Percentiles rank a stretch among this genome's conserved stretches.
phyloP scores from a whole-genome alignment of 257 asterid species.

The Plectranthus barbatus region DNA sequence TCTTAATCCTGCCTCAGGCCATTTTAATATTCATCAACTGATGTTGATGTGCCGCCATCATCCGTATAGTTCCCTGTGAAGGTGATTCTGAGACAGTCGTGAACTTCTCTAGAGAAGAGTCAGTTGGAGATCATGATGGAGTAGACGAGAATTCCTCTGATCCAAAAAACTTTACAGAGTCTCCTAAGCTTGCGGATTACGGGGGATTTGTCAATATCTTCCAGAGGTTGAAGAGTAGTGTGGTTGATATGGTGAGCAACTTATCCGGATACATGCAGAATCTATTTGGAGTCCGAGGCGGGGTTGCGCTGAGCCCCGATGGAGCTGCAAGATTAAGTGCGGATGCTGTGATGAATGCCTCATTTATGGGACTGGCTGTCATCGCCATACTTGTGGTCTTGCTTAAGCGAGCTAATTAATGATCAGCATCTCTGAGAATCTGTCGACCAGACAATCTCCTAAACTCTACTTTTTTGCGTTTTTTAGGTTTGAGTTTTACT shows the following conservation, averaged over 20 bases:
- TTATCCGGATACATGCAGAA: conserved; percentile 49
- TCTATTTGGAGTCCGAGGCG: conserved; percentile 42
- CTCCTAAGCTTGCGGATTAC: conserved; percentile 1
- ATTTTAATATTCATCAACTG: neutral
- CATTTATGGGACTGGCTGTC: conserved; percentile 60
- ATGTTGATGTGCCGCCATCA: neutral
- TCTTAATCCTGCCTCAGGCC: neutral
- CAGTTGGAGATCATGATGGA: conserved; percentile 15
- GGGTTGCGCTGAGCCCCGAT: conserved; percentile 17
- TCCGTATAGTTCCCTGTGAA: neutral
- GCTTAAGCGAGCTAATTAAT: conserved; percentile 27
- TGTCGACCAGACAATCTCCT: conserved; percentile 14
- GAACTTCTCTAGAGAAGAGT: neutral
- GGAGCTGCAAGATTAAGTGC: conserved; percentile 26
- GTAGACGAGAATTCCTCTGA: neutral
- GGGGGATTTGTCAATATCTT: conserved; percentile 20
- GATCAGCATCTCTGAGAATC: conserved; percentile 8
- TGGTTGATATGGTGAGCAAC: conserved; percentile 55
- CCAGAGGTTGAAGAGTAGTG: conserved; percentile 30
- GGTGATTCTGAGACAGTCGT: neutral
- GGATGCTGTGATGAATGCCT: conserved; percentile 35
- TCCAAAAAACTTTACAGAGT: neutral
- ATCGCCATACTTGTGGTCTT: conserved; percentile 42
- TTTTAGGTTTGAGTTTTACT: too few species aligned
- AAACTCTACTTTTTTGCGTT: neutral